Evolutionary conservation across 2,329 filamentous ascomycete genomes (phyloP).

Genomic region (Aquanectria penicillioides): DNA sequence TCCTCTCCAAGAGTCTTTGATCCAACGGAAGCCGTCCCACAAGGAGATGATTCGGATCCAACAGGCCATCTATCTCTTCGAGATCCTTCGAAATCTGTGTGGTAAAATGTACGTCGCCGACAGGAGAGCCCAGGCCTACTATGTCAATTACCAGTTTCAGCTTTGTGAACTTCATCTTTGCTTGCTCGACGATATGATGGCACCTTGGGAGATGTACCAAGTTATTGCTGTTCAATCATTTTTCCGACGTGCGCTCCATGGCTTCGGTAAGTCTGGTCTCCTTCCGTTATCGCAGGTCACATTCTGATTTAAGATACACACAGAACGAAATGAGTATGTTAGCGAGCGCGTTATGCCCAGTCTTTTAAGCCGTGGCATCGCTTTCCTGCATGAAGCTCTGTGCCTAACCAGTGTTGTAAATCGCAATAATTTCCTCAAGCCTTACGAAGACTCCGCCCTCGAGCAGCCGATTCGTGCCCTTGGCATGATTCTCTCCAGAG

Average conservation of each 20-base stretch:
- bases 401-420: background rate
- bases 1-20: background rate
- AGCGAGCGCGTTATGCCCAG: conserved; percentile 19
- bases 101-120: background rate
- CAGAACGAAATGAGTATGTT: background rate
- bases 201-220: conserved; percentile 29
- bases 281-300: background rate
- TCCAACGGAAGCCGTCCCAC: background rate
- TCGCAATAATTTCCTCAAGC: conserved; percentile 2
- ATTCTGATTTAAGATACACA: background rate
- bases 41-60: conserved; percentile 10
- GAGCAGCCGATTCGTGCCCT: background rate
- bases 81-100: conserved; percentile 8
- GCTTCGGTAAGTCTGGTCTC: conserved; percentile 1
- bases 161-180: background rate
- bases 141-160: background rate
- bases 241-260: conserved; percentile 16
- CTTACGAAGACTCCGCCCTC: background rate
- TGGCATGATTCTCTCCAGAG: conserved; percentile 23
- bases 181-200: conserved; percentile 1
- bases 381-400: conserved; percentile 16
- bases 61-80: conserved; percentile 20
- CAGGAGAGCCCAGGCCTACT: background rate
- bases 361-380: conserved; percentile 15
- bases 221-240: conserved; percentile 17